Base-by-base conservation (phyloP, 1,139 yeast species). In the Scheffersomyces illinoinensis region DNA sequence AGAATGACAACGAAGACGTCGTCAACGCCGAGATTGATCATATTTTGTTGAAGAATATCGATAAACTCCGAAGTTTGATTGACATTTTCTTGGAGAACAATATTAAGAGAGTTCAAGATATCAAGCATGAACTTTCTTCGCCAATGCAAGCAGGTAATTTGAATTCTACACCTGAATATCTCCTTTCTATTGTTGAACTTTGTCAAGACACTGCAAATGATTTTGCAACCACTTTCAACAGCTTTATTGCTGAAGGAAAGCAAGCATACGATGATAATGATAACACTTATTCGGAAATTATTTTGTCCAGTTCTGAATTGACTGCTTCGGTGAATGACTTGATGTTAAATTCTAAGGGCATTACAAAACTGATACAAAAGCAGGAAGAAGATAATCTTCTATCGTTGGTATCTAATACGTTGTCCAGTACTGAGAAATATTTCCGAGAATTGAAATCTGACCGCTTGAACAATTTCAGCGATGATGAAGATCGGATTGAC, bases 71-170 rank as follows among this genome's bases (percentile, higher is more conserved):
- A 54, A 74, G 80, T 19, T 82, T 92, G 60, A 82, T 93, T 62
- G 97, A 93, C 72, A 85, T 93, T 10, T 84, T 91, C 59, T 79
- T 93, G 63, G 81, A 78, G 49, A 85, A 91, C 64, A 92, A 91
- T 55, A 85, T 90, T 47, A 87, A 86, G 62, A 81, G 93, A 57
- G 81, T 91, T 56, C 96, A 91, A 72, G 93, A 90, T 63, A 78
- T 91, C 0, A 78, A 89, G 55, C 89, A 85, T 68, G 93, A 89
- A 66, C 78, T 91, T 61, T 88, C 86, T 57, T 88, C 95, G 3
- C 90, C 96, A 23, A 84, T 90, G 84, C 95, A 90, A 71, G 92
- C 95, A 19, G 96, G 96, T 58, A 91, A 91, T 68, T 86, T 88
- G 65, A 87, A 88, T 69, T 82, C 96, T 1, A 85, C 96, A 0